Evolutionary conservation across 306 rosid genomes (phyloP).

Genomic region (Heteromeles arbutifolia): DNA sequence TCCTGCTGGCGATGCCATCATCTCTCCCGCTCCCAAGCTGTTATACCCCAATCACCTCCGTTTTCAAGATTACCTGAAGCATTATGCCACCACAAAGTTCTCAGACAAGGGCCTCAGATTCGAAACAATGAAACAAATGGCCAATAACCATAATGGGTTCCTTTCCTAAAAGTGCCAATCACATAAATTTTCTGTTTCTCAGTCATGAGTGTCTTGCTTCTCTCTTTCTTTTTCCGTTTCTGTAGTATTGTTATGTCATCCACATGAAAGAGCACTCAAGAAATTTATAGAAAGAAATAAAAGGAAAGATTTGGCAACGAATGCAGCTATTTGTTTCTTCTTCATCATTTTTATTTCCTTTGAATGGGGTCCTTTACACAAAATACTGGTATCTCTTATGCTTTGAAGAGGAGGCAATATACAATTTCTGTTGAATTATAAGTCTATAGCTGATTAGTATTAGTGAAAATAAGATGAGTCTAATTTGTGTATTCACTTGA

Average conservation of each 20-base stretch:
- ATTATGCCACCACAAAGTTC: conserved; percentile 67
- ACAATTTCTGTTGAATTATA: no score
- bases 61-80: conserved; percentile 67
- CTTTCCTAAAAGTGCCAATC: conserved; percentile 9
- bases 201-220: neutral
- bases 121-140: conserved; percentile 48
- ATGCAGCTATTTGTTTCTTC: neutral
- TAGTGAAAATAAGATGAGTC: no score
- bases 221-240: neutral
- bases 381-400: neutral
- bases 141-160: conserved; percentile 22
- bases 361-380: neutral
- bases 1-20: conserved; percentile 56
- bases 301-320: neutral
- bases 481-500: no score
- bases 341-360: neutral
- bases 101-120: conserved; percentile 62
- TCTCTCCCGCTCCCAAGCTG: conserved; percentile 59
- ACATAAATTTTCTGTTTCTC: neutral
- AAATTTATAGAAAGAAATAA: neutral
- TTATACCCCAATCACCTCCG: conserved; percentile 47
- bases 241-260: neutral
- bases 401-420: neutral
- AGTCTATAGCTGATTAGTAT: no score
- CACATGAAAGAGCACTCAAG: neutral